Conservation (phyloP, 2,329 filamentous ascomycete species). For the Elsinoe perseae region DNA sequence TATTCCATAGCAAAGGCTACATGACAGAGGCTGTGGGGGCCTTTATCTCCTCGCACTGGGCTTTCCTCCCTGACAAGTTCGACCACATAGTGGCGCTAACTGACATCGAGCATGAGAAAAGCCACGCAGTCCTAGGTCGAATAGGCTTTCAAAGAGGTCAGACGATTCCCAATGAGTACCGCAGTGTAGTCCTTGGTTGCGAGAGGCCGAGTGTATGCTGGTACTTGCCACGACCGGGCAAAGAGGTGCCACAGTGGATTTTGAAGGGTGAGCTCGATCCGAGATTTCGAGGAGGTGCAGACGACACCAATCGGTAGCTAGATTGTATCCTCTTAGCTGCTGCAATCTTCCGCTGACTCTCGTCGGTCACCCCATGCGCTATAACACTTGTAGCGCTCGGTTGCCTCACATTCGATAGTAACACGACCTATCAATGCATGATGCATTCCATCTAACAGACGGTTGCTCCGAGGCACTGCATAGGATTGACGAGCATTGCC, state of each 20-base stretch:
- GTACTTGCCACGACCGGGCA: conserved; percentile 6
- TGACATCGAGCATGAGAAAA: background rate
- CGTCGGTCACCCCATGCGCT: too few relatives aligned
- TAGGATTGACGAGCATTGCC: too few relatives aligned
- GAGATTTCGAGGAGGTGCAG: background rate
- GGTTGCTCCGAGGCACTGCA: too few relatives aligned
- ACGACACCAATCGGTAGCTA: too few relatives aligned
- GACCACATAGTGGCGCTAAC: background rate
- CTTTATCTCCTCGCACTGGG: background rate
- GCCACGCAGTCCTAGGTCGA: background rate
- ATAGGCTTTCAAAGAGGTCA: background rate
- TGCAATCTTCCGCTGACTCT: too few relatives aligned
- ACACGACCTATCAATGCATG: too few relatives aligned
- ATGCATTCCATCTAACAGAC: too few relatives aligned
- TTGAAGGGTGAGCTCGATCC: background rate
- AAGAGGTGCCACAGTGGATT: background rate
- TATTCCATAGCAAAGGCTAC: conserved; percentile 19
- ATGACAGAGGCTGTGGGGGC: conserved; percentile 21
- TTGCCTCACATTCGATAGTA: too few relatives aligned
- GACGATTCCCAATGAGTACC: background rate
- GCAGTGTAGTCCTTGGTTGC: background rate
- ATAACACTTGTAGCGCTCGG: too few relatives aligned
- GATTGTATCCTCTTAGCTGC: too few relatives aligned
- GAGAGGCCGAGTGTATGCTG: background rate
- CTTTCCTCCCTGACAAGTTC: background rate